Percentiles rank a stretch among this genome's conserved stretches.
phyloP scores from a whole-genome alignment of 257 asterid species.

The Rubia yunnanensis region DNA sequence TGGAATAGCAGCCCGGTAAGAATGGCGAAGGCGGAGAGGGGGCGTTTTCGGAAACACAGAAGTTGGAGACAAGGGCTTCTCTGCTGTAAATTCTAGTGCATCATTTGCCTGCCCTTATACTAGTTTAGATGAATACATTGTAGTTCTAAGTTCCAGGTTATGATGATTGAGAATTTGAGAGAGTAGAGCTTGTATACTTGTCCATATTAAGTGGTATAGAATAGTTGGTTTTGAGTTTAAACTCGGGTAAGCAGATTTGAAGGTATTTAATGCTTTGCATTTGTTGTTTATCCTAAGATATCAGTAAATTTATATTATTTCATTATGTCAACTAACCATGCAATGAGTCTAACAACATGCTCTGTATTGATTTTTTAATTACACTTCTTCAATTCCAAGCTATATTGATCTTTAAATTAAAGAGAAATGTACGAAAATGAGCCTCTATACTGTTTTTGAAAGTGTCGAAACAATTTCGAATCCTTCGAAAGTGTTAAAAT shows the following conservation, averaged over 20 bases:
- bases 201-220: slow-evolving; percentile 24
- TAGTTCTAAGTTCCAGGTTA: slow-evolving; percentile 10
- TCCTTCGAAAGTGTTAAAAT: too few relatives aligned
- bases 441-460: too few relatives aligned
- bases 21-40: slow-evolving; percentile 70
- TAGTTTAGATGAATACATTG: slow-evolving; percentile 27
- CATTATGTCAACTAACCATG: too few relatives aligned
- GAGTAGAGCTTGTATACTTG: slow-evolving; percentile 41
- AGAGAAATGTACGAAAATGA: too few relatives aligned
- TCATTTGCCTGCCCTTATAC: slow-evolving; percentile 16
- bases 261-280: slow-evolving; percentile 7
- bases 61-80: slow-evolving; percentile 76
- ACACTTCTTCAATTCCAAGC: too few relatives aligned
- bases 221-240: slow-evolving; percentile 23
- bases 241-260: slow-evolving; percentile 17
- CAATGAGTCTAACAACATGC: too few relatives aligned
- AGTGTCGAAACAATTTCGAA: too few relatives aligned
- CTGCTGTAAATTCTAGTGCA: slow-evolving; percentile 71
- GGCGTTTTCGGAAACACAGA: slow-evolving; percentile 45
- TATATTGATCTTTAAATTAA: too few relatives aligned
- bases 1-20: slow-evolving; percentile 97
- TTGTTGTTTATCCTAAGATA: background rate
- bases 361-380: too few relatives aligned
- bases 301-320: too few relatives aligned
- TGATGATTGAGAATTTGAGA: background rate